Conservation (phyloP, 352 stramenopile genomes). For the Globisporangium takayamanum region DNA sequence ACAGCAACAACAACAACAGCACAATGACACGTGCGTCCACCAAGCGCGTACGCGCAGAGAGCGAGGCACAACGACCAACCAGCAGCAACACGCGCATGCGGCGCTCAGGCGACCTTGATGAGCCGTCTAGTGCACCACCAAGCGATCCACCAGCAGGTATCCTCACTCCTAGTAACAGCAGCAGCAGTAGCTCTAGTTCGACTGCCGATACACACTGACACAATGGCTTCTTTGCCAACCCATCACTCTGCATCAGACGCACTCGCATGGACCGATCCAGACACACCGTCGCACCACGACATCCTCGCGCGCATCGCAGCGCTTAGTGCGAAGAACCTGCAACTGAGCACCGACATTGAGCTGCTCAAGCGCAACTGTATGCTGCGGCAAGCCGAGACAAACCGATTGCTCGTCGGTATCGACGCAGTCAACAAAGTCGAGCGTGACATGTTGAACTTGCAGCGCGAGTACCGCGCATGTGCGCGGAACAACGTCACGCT, state of each 20-base stretch:
- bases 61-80: background rate
- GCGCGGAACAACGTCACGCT: constrained; percentile 39
- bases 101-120: background rate
- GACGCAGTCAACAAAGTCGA: constrained; percentile 31
- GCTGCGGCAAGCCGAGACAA: constrained; percentile 27
- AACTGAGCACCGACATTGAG: constrained; percentile 33
- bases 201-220: background rate
- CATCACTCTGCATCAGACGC: background rate
- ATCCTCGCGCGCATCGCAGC: constrained; percentile 19
- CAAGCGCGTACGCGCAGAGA: constrained; percentile 1
- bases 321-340: constrained; percentile 26
- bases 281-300: constrained; percentile 11
- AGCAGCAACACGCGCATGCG: background rate
- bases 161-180: too few relatives aligned
- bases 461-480: constrained; percentile 40
- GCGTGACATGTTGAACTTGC: constrained; percentile 29
- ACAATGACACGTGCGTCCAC: too few relatives aligned
- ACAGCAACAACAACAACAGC: background rate
- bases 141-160: too few relatives aligned
- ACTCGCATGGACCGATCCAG: background rate
- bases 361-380: constrained; percentile 32
- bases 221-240: background rate
- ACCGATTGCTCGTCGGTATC: constrained; percentile 28
- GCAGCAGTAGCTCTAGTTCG: too few relatives aligned
- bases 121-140: too few relatives aligned